Percentiles rank a stretch among this genome's conserved stretches.
These are phyloP conservation scores for Suhomyces sp. DNA, from an alignment of 805 yeast species.

Conservation along the genomic window DNA sequence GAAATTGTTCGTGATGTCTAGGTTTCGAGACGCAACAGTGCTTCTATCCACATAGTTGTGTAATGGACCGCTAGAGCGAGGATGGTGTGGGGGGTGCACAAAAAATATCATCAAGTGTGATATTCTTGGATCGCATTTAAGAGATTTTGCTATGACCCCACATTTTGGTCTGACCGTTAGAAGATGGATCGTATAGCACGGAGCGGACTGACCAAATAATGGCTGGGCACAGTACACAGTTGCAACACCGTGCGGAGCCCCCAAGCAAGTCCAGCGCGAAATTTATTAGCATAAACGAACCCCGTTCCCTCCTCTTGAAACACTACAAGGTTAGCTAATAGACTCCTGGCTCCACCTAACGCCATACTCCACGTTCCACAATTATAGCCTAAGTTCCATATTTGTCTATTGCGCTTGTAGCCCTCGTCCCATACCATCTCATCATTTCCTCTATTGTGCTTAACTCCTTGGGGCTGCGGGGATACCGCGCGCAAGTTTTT, in stretches of 20 bases:
- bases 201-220: too few species aligned
- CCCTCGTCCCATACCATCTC: background rate
- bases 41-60: background rate
- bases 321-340: background rate
- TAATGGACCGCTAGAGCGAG: background rate
- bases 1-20: background rate
- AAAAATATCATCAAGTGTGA: background rate
- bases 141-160: background rate
- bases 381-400: background rate
- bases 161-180: background rate
- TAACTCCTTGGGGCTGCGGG: constrained; percentile 1
- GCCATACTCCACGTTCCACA: background rate
- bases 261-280: background rate
- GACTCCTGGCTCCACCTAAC: background rate
- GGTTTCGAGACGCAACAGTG: background rate
- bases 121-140: background rate
- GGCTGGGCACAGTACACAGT: background rate
- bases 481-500: background rate
- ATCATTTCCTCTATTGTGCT: background rate
- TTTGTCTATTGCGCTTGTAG: background rate
- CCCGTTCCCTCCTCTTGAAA: background rate
- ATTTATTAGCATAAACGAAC: background rate
- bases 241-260: background rate
- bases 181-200: background rate
- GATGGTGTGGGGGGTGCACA: background rate